phyloP scores from a whole-genome alignment of 176 grass and related monocot species.

The Poa pratensis region DNA sequence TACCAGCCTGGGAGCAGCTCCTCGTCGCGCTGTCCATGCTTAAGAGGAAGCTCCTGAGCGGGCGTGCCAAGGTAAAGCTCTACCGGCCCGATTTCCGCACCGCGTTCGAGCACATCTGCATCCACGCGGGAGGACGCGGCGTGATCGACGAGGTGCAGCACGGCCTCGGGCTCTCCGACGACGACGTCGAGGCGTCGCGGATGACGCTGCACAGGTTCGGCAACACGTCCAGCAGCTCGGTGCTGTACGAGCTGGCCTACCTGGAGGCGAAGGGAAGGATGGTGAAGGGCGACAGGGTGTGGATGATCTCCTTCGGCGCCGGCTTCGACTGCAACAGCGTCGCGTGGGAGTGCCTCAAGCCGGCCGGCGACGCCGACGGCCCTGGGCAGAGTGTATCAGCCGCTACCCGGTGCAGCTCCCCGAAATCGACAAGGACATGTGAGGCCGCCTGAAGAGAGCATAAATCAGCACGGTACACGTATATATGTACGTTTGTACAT shows the following conservation, averaged over 20 bases:
- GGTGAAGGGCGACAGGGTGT: slow-evolving; percentile 28
- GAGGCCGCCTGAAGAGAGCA: neutral
- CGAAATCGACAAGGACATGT: slow-evolving; percentile 9
- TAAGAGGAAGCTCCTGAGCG: neutral
- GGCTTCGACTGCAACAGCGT: slow-evolving; percentile 62
- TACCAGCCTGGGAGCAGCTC: slow-evolving; percentile 40
- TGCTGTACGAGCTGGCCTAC: slow-evolving; percentile 89
- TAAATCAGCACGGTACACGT: neutral
- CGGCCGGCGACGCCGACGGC: neutral
- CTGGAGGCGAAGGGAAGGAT: slow-evolving; percentile 71
- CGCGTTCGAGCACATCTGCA: slow-evolving; percentile 89
- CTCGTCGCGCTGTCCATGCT: slow-evolving; percentile 16
- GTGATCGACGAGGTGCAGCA: slow-evolving; percentile 49
- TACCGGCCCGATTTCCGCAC: slow-evolving; percentile 61
- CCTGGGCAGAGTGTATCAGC: slow-evolving; percentile 15
- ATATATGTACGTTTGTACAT: neutral
- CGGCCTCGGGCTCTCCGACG: slow-evolving; percentile 45
- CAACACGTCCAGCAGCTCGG: slow-evolving; percentile 76
- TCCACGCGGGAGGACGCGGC: slow-evolving; percentile 52
- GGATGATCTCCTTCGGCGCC: slow-evolving; percentile 41
- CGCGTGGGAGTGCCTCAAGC: slow-evolving; percentile 44
- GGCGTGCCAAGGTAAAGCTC: slow-evolving; percentile 21
- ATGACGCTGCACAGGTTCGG: slow-evolving; percentile 58
- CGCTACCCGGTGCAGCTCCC: slow-evolving; percentile 30
- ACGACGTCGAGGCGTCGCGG: slow-evolving; percentile 47